phyloP scores from a whole-genome alignment of 192 early-diverging fungal genomes.

The Podila minutissima region DNA sequence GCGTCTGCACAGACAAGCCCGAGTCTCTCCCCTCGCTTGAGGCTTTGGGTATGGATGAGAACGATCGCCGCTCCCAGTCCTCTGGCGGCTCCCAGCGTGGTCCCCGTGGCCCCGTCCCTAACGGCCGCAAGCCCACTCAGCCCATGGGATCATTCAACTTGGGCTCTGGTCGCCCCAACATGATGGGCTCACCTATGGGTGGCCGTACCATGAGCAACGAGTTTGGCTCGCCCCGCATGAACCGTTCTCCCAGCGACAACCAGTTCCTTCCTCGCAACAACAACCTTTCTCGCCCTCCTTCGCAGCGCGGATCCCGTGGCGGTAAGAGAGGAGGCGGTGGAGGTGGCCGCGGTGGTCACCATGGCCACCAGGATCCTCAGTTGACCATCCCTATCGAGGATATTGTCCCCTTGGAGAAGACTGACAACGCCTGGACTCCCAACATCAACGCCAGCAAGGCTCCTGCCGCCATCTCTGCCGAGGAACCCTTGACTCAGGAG shows the following conservation, averaged over 20 bases:
- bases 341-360: conserved; percentile 64
- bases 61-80: conserved; percentile 45
- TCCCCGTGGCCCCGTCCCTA: conserved; percentile 35
- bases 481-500: conserved; percentile 62
- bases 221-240: conserved; percentile 10
- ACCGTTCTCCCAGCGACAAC: conserved; percentile 27
- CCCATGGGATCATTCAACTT: conserved; percentile 54
- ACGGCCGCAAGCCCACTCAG: conserved; percentile 46
- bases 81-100: conserved; percentile 28
- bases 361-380: conserved; percentile 57
- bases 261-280: conserved; percentile 39
- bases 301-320: conserved; percentile 62
- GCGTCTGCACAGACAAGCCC: conserved; percentile 70
- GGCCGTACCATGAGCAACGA: conserved; percentile 56
- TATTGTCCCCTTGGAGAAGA: conserved; percentile 82
- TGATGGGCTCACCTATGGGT: conserved; percentile 52
- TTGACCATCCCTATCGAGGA: conserved; percentile 64
- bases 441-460: conserved; percentile 58
- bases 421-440: conserved; percentile 86
- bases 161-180: conserved; percentile 44
- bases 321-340: conserved; percentile 52
- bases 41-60: conserved; percentile 54
- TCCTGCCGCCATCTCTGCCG: conserved; percentile 34
- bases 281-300: conserved; percentile 46
- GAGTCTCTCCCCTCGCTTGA: conserved; percentile 62